These are phyloP conservation scores for Chlorella sorokiniana DNA, from an alignment of 139 green algal genomes.

Conservation along the genomic window DNA sequence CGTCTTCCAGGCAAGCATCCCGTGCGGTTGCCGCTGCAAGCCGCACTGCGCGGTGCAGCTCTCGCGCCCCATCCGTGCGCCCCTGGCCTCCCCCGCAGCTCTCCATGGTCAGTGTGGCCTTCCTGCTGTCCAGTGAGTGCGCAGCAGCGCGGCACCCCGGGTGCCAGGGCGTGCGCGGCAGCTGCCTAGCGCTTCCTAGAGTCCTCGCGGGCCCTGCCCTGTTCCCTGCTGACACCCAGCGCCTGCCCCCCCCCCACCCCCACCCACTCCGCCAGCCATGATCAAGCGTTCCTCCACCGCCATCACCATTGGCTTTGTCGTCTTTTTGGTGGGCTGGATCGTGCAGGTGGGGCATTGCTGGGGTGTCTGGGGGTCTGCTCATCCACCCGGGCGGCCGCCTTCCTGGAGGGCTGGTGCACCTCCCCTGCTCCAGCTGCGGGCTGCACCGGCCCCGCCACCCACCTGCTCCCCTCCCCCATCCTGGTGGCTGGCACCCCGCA, in stretches of 20 bases:
- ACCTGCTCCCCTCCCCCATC: neutral
- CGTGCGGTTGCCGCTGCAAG: neutral
- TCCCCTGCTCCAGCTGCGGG: neutral
- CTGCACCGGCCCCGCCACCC: neutral
- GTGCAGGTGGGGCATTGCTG: conserved; percentile 3
- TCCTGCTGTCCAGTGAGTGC: conserved; percentile 62
- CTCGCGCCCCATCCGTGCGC: neutral
- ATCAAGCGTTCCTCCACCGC: conserved; percentile 52
- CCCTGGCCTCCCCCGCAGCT: conserved; percentile 52
- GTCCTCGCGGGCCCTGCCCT: too few relatives aligned
- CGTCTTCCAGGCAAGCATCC: conserved; percentile 78
- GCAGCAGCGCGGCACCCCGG: neutral
- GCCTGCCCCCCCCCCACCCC: neutral
- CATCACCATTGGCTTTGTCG: conserved; percentile 87
- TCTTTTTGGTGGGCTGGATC: conserved; percentile 66
- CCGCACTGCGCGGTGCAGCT: neutral
- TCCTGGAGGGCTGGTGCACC: neutral
- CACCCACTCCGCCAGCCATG: conserved; percentile 49
- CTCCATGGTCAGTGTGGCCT: conserved; percentile 74
- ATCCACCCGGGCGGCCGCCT: neutral
- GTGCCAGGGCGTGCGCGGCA: neutral
- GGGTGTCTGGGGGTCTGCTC: neutral
- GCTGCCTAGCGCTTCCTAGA: too few relatives aligned
- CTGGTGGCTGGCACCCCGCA: conserved; percentile 34
- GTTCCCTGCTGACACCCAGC: neutral